phyloP scores from a whole-genome alignment of 2,329 filamentous ascomycete genomes.

The Nemania serpens region DNA sequence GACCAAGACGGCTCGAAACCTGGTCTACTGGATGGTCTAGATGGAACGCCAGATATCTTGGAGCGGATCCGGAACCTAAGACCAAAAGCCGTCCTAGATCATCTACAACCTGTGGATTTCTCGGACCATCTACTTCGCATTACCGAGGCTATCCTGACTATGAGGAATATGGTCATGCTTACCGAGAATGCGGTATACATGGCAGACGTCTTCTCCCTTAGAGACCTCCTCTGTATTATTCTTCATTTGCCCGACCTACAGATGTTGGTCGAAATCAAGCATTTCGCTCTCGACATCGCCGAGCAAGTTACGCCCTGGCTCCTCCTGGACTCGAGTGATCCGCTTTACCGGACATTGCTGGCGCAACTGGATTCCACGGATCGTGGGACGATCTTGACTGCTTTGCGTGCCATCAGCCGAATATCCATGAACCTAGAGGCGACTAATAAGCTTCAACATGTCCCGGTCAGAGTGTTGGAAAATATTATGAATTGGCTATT shows the following conservation, averaged over 20 bases:
- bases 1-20: constrained; percentile 59
- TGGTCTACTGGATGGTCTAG: constrained; percentile 55
- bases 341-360: constrained; percentile 78
- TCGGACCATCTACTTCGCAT: constrained; percentile 74
- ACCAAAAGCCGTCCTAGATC: constrained; percentile 64
- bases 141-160: constrained; percentile 83
- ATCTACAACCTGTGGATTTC: constrained; percentile 74
- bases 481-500: constrained; percentile 75
- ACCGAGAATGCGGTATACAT: constrained; percentile 86
- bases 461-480: constrained; percentile 69
- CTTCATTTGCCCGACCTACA: constrained; percentile 77
- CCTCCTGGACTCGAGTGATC: constrained; percentile 71
- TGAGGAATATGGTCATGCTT: constrained; percentile 95
- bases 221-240: constrained; percentile 82
- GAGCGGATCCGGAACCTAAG: constrained; percentile 70
- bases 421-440: constrained; percentile 87
- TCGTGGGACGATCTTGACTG: constrained; percentile 78
- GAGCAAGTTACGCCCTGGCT: constrained; percentile 88
- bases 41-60: constrained; percentile 75
- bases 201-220: constrained; percentile 73
- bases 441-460: constrained; percentile 74
- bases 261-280: constrained; percentile 80
- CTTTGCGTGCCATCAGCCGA: constrained; percentile 79
- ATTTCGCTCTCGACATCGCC: constrained; percentile 88
- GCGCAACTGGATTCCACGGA: constrained; percentile 70